phyloP scores from a whole-genome alignment of 129 eudicot genomes.

The Saposhnikovia divaricata region DNA sequence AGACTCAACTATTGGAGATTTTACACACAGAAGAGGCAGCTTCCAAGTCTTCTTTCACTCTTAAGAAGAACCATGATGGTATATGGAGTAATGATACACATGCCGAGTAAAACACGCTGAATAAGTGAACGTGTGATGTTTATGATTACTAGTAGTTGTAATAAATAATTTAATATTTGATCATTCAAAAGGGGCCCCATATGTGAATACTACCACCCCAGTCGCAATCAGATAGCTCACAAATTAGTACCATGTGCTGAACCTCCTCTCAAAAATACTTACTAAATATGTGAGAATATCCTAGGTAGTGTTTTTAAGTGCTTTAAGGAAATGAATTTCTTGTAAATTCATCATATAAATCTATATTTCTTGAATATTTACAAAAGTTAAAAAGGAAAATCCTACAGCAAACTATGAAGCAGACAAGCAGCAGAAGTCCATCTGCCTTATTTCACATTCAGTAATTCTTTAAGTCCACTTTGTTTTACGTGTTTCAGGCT shows the following conservation, averaged over 20 bases:
- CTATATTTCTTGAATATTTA: too few relatives aligned
- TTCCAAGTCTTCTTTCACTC: neutral
- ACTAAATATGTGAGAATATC: too few relatives aligned
- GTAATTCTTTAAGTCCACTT: too few relatives aligned
- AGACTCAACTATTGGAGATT: too few relatives aligned
- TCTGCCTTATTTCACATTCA: neutral
- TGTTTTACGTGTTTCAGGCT: neutral
- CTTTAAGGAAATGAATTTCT: neutral
- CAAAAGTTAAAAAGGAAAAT: too few relatives aligned
- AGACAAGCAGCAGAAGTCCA: neutral
- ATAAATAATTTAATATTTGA: neutral
- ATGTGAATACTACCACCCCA: neutral
- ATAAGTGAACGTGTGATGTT: neutral
- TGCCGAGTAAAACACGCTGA: neutral
- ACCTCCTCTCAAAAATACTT: too few relatives aligned
- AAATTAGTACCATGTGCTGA: too few relatives aligned
- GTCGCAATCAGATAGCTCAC: neutral
- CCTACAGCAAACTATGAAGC: too few relatives aligned
- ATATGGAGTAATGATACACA: neutral
- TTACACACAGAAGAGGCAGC: neutral
- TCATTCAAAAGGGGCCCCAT: neutral
- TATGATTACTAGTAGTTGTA: neutral
- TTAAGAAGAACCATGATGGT: neutral
- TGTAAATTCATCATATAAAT: neutral
- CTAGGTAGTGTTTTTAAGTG: too few relatives aligned